phyloP scores from a whole-genome alignment of 2,329 filamentous ascomycete genomes.

The Tolypocladium endophyticum region DNA sequence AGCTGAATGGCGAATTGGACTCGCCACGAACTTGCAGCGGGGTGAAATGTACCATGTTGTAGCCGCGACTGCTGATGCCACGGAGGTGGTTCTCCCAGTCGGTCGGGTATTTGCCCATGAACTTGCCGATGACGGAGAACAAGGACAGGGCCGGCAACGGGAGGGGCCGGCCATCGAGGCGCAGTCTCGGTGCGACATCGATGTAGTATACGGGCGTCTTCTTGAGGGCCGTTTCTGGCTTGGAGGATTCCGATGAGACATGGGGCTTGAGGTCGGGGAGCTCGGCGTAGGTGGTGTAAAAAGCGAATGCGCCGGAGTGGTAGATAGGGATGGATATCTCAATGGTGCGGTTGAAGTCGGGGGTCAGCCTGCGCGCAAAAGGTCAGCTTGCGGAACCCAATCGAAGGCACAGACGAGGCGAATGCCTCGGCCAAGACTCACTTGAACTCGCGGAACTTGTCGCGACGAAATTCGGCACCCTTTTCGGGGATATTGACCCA shows the following conservation, averaged over 20 bases:
- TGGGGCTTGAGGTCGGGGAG: constrained; percentile 53
- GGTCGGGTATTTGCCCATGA: constrained; percentile 84
- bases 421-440: constrained; percentile 33
- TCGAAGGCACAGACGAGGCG: neutral
- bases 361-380: constrained; percentile 52
- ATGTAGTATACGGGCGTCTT: constrained; percentile 79
- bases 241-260: constrained; percentile 10
- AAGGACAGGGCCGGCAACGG: constrained; percentile 81
- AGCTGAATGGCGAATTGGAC: constrained; percentile 95
- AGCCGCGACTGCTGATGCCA: constrained; percentile 82
- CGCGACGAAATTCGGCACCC: constrained; percentile 64
- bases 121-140: constrained; percentile 93
- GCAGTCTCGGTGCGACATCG: constrained; percentile 77
- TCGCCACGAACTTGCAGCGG: constrained; percentile 78
- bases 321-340: constrained; percentile 83
- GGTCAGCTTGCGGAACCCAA: neutral
- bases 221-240: constrained; percentile 37
- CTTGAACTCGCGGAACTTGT: constrained; percentile 82
- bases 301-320: constrained; percentile 79
- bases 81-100: constrained; percentile 86
- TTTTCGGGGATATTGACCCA: constrained; percentile 91
- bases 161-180: constrained; percentile 61
- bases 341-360: constrained; percentile 86
- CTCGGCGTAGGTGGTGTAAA: constrained; percentile 86
- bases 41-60: constrained; percentile 99